Percentiles rank a stretch among this genome's conserved stretches.
Conservation (phyloP, 177 flowering plant genomes). For the Vitis hybrid region DNA sequence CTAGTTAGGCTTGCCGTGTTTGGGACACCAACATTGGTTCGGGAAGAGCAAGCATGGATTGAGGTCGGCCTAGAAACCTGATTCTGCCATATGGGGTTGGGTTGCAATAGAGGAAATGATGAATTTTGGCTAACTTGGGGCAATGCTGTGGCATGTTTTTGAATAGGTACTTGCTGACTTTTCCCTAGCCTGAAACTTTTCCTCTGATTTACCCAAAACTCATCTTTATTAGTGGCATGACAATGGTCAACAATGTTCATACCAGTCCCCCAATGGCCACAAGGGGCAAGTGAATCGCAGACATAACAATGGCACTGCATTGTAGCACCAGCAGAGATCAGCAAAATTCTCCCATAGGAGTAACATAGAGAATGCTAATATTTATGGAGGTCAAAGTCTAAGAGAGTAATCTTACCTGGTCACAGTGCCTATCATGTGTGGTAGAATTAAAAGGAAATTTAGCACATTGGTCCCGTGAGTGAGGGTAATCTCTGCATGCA, state of each 20-base stretch:
- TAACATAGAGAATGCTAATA: neutral
- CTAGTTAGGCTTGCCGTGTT: constrained; percentile 27
- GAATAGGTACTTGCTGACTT: constrained; percentile 11
- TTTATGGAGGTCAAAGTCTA: neutral
- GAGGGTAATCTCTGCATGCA: constrained; percentile 93
- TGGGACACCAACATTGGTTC: constrained; percentile 22
- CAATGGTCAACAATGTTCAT: constrained; percentile 55
- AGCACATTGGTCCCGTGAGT: constrained; percentile 74
- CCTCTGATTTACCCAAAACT: constrained; percentile 56
- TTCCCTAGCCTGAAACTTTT: constrained; percentile 30
- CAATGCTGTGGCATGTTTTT: constrained; percentile 13
- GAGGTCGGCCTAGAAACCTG: constrained; percentile 23
- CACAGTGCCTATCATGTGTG: constrained; percentile 63
- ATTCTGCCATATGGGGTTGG: constrained; percentile 20
- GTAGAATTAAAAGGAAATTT: constrained; percentile 60
- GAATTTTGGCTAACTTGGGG: constrained; percentile 15
- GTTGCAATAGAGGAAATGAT: constrained; percentile 8
- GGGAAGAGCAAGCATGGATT: constrained; percentile 32
- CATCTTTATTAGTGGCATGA: constrained; percentile 74
- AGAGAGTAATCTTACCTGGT: constrained; percentile 41
- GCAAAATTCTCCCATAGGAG: neutral
- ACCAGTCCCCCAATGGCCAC: constrained; percentile 68
- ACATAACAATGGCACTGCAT: constrained; percentile 95
- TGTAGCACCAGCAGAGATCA: constrained; percentile 7
- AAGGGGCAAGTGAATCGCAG: constrained; percentile 83